A percentile compares a stretch with the other conserved stretches of the same genome.
phyloP scores from a whole-genome alignment of 1,284 basidiomycete genomes.

The Apiotrichum mycotoxinovorans region DNA sequence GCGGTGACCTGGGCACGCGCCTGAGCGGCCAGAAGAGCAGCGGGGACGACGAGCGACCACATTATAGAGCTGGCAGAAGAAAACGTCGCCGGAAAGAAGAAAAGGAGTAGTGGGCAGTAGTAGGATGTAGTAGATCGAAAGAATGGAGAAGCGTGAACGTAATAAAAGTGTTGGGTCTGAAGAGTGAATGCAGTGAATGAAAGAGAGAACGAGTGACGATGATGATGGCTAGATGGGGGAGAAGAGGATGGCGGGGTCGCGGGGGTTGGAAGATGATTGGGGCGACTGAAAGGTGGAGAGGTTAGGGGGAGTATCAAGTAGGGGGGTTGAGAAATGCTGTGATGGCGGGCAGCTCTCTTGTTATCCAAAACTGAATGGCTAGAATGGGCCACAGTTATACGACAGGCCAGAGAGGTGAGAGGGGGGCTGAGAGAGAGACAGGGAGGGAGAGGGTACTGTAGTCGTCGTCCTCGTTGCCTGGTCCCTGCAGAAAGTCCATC shows the following conservation, averaged over 20 bases:
- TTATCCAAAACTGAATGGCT: too few relatives aligned
- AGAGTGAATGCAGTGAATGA: background rate
- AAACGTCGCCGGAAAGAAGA: background rate
- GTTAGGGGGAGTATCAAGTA: too few relatives aligned
- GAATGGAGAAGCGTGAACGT: background rate
- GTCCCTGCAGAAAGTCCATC: too few relatives aligned
- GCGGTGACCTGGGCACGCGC: conserved; percentile 34
- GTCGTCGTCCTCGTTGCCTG: too few relatives aligned
- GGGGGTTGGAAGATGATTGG: background rate
- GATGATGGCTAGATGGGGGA: background rate
- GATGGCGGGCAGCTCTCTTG: too few relatives aligned
- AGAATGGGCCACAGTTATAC: too few relatives aligned
- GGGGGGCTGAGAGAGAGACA: too few relatives aligned
- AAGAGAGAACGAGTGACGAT: background rate
- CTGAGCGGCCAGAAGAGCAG: conserved; percentile 12
- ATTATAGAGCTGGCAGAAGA: background rate
- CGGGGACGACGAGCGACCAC: conserved; percentile 13
- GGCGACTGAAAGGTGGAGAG: background rate
- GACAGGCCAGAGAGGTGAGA: too few relatives aligned
- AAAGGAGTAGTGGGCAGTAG: background rate
- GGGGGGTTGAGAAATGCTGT: too few relatives aligned
- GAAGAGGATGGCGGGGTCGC: background rate
- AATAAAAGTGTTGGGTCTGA: conserved; percentile 1
- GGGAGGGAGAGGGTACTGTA: too few relatives aligned
- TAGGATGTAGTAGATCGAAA: background rate